These are phyloP conservation scores for Apiospora arundinis DNA, from an alignment of 2,329 filamentous ascomycete species.

Conservation along the genomic window DNA sequence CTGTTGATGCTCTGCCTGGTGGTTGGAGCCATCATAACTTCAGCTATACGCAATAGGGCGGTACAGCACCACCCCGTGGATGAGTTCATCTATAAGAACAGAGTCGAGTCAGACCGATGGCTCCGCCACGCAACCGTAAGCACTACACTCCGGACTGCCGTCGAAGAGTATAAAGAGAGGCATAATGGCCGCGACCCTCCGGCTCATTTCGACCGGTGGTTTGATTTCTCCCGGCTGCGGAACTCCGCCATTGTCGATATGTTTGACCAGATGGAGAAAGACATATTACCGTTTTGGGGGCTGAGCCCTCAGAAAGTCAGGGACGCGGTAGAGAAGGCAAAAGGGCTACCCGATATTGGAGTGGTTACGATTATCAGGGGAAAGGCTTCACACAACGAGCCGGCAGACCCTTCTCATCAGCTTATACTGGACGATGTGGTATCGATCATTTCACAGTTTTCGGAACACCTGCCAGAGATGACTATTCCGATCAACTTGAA, in stretches of 20 bases:
- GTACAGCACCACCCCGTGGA: conserved; percentile 52
- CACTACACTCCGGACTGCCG: conserved; percentile 52
- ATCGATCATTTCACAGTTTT: conserved; percentile 75
- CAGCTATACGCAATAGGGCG: conserved; percentile 39
- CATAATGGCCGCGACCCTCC: conserved; percentile 74
- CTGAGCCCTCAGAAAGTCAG: conserved; percentile 72
- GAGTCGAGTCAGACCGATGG: conserved; percentile 57
- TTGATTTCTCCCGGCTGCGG: conserved; percentile 72
- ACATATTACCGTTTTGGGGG: conserved; percentile 80
- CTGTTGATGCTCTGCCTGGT: conserved; percentile 46
- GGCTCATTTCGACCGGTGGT: conserved; percentile 86
- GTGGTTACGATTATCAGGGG: conserved; percentile 69
- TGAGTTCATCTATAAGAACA: conserved; percentile 55
- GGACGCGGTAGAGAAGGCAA: conserved; percentile 55
- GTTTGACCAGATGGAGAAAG: conserved; percentile 79
- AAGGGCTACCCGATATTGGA: conserved; percentile 50
- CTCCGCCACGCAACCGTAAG: conserved; percentile 54
- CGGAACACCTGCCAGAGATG: conserved; percentile 79
- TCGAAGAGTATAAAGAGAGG: conserved; percentile 56
- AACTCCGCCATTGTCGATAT: conserved; percentile 78
- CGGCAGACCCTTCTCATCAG: conserved; percentile 40
- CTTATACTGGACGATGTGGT: conserved; percentile 53
- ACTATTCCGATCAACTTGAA: conserved; percentile 82
- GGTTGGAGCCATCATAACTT: conserved; percentile 46
- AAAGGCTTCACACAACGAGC: conserved; percentile 53